Evolutionary conservation across 352 stramenopile genomes (phyloP), one percentile per base, ranked within the genome.

Genomic region (Phytophthora sp.): DNA sequence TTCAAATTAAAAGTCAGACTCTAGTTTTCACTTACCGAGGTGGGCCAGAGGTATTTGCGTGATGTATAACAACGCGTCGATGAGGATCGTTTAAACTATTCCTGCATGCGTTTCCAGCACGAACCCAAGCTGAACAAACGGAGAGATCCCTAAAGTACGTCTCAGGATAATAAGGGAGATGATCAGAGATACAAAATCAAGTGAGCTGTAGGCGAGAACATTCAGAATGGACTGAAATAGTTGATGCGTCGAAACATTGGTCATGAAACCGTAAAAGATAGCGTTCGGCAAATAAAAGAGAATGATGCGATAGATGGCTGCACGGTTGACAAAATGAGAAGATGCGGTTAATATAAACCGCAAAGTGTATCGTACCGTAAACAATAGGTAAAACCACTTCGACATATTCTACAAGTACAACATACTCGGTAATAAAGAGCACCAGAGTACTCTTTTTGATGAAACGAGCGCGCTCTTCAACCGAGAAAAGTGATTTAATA

Each of bases 51-150:
- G 67, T 8, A 44, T 32, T 34, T 79, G 66, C 6, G 68, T 42
- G 20, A 74, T 30, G 44, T 76, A 76, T 21, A 70, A 50, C 15
- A 54, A 15, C n/a, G 24, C 6, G 44, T 44, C 35, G 15, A 62
- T n/a, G 1, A 76, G 38, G 30, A 64, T 69, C n/a, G 55, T 54
- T 35, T 76, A 54, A 7, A 77, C 43, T 1, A 57, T 27, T 21
- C 23, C 35, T 31, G 12, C 11, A n/a, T 76, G 57, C 5, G 8
- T 66, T 18, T 69, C 57, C 0, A 79, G 54, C 35, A 79, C 66
- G 37, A 74, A 76, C 6, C 54, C 50, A 5, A 76, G 48, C 46
- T 74, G 62, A 17, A 41, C 39, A 3, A 67, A 5, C 3, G 54
- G 20, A 9, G 72, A 75, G 27, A 67, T 38, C 0, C 52, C 43